phyloP scores from a whole-genome alignment of 1,284 basidiomycete genomes.

The Meripilus lineatus region DNA sequence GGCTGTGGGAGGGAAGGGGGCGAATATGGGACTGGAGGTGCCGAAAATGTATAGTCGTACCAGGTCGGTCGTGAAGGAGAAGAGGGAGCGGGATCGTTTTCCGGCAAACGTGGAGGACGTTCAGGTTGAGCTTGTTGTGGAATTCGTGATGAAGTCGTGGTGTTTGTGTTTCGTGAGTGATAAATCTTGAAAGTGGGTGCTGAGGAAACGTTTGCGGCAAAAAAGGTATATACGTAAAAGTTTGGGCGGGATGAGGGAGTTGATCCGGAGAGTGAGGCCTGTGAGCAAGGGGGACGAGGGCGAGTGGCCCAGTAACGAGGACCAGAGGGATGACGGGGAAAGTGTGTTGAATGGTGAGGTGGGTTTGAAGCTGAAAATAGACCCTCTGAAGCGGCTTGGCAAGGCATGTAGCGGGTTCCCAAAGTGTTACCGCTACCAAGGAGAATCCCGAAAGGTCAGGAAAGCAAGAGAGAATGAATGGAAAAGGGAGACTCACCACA shows the following conservation, averaged over 20 bases:
- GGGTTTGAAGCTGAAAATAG: conserved; percentile 30
- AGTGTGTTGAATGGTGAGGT: conserved; percentile 1
- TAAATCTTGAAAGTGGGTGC: too few relatives aligned
- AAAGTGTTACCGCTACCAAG: conserved; percentile 51
- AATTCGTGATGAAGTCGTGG: too few relatives aligned
- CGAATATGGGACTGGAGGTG: too few relatives aligned
- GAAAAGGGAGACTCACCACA: conserved; percentile 41
- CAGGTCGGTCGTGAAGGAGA: too few relatives aligned
- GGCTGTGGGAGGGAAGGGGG: too few relatives aligned
- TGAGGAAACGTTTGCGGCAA: conserved; percentile 14
- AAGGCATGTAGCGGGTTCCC: conserved; percentile 56
- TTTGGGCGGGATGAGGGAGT: not conserved
- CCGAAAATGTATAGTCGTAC: too few relatives aligned
- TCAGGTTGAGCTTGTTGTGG: too few relatives aligned
- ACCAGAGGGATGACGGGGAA: conserved; percentile 12
- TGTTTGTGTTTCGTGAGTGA: too few relatives aligned
- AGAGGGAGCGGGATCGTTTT: too few relatives aligned
- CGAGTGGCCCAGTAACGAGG: conserved; percentile 10
- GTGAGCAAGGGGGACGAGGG: not conserved
- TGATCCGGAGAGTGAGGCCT: not conserved
- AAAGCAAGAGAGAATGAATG: conserved; percentile 7
- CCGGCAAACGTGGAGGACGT: too few relatives aligned
- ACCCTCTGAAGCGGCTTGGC: conserved; percentile 49
- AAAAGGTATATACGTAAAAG: conserved; percentile 17
- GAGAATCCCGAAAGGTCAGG: conserved; percentile 6